A percentile compares a stretch with the other conserved stretches of the same genome.
These are phyloP conservation scores for Yarrowia sp. DNA, from an alignment of 805 yeast genomes.

Conservation along the genomic window DNA sequence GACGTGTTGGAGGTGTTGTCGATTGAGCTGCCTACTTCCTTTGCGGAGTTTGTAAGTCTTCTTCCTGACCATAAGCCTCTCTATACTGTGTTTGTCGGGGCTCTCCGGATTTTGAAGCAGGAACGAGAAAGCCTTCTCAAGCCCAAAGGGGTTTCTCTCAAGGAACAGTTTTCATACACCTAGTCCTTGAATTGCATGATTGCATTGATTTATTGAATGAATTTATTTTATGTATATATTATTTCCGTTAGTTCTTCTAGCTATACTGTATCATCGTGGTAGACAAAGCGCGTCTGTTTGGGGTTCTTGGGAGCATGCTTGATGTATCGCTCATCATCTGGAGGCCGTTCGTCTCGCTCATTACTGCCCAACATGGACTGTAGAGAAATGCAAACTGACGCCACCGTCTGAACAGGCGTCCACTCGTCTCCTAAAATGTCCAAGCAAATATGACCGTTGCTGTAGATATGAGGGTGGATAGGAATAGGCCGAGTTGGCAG, in stretches of 20 bases:
- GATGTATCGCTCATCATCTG: constrained; percentile 53
- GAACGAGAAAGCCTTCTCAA: neutral
- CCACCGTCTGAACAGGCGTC: constrained; percentile 58
- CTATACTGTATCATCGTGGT: constrained; percentile 55
- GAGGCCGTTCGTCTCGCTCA: constrained; percentile 49
- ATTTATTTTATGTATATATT: neutral
- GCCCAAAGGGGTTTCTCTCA: neutral
- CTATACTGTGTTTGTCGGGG: neutral
- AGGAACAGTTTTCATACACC: constrained; percentile 1
- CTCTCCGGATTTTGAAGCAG: neutral
- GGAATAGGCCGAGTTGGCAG: constrained; percentile 46
- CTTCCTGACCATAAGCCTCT: neutral
- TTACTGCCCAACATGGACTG: constrained; percentile 65
- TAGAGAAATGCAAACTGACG: constrained; percentile 47
- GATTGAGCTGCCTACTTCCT: neutral
- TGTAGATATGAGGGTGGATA: constrained; percentile 69
- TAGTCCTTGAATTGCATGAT: neutral
- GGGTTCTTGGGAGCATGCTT: constrained; percentile 59
- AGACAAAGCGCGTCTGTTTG: constrained; percentile 46
- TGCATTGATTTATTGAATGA: constrained; percentile 14
- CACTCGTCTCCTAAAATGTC: constrained; percentile 62
- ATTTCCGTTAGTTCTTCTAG: neutral
- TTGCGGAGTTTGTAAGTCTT: neutral
- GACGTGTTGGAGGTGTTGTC: constrained; percentile 4
- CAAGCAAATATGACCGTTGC: constrained; percentile 77